These are phyloP conservation scores for Grosmannia serpens DNA, from an alignment of 2,329 filamentous ascomycete species.

Conservation along the genomic window DNA sequence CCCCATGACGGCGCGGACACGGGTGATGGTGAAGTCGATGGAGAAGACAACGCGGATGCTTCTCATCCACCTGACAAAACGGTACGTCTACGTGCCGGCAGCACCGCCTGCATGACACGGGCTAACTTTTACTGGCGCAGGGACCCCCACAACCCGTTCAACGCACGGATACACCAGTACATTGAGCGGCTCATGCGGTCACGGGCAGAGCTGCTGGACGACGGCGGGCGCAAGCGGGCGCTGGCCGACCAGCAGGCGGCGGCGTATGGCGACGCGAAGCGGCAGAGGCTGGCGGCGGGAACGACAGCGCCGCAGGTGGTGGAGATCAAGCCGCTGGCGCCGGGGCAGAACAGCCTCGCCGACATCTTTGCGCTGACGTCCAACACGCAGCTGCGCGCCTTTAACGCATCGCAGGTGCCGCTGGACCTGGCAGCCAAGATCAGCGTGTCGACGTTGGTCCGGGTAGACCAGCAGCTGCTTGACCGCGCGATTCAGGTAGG, in stretches of 20 bases:
- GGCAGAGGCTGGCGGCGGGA: conserved; percentile 52
- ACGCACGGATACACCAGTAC: conserved; percentile 73
- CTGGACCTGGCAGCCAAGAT: conserved; percentile 67
- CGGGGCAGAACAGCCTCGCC: conserved; percentile 60
- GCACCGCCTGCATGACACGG: conserved; percentile 7
- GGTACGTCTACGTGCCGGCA: conserved; percentile 31
- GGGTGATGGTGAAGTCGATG: conserved; percentile 83
- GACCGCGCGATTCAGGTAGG: conserved; percentile 48
- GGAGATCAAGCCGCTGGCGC: conserved; percentile 57
- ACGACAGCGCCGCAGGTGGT: conserved; percentile 18
- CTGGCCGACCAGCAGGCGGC: conserved; percentile 57
- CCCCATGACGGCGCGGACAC: conserved; percentile 67
- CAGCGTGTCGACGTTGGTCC: conserved; percentile 64
- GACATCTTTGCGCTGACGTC: conserved; percentile 79
- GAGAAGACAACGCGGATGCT: conserved; percentile 83
- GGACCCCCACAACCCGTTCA: conserved; percentile 67
- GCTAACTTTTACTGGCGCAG: conserved; percentile 29
- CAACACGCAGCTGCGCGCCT: conserved; percentile 61
- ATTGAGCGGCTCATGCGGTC: conserved; percentile 72
- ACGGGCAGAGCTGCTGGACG: conserved; percentile 68
- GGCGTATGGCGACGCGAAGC: conserved; percentile 70
- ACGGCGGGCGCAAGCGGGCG: conserved; percentile 65
- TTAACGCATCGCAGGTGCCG: conserved; percentile 74
- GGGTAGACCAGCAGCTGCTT: conserved; percentile 57
- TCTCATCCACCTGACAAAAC: conserved; percentile 70